These are phyloP conservation scores for Suillus tomentosus DNA, from an alignment of 768 basidiomycete species.

Conservation along the genomic window DNA sequence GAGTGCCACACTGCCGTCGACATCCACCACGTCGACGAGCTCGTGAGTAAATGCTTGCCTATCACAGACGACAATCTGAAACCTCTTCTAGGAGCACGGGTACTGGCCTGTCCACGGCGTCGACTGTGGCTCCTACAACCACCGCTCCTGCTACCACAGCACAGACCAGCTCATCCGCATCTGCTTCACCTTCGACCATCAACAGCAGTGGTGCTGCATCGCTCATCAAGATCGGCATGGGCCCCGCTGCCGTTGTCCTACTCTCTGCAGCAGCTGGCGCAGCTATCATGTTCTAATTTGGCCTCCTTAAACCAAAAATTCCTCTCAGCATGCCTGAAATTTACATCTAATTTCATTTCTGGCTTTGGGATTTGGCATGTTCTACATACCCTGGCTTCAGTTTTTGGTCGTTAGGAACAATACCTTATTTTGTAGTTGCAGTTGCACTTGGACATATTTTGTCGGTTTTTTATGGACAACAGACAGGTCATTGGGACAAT, in stretches of 20 bases:
- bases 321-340: neutral
- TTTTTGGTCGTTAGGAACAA: conserved; percentile 13
- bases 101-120: neutral
- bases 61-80: neutral
- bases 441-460: conserved; percentile 22
- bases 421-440: conserved; percentile 6
- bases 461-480: neutral
- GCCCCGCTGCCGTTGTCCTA: conserved; percentile 37
- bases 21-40: conserved; percentile 20
- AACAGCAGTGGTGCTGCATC: conserved; percentile 31
- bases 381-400: conserved; percentile 12
- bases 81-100: neutral
- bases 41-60: conserved; percentile 15
- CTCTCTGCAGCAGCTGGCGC: conserved; percentile 53
- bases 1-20: conserved; percentile 3
- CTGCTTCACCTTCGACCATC: conserved; percentile 26
- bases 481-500: conserved; percentile 17
- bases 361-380: conserved; percentile 8
- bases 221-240: conserved; percentile 32
- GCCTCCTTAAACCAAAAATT: conserved; percentile 13
- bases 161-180: conserved; percentile 19
- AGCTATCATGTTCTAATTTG: conserved; percentile 44
- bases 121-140: neutral
- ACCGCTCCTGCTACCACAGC: conserved; percentile 19
- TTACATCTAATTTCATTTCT: conserved; percentile 10